A percentile compares a stretch with the other conserved stretches of the same genome.
These are phyloP conservation scores for Polygonum maritimum DNA, from an alignment of 148 eudicot species.

Conservation along the genomic window DNA sequence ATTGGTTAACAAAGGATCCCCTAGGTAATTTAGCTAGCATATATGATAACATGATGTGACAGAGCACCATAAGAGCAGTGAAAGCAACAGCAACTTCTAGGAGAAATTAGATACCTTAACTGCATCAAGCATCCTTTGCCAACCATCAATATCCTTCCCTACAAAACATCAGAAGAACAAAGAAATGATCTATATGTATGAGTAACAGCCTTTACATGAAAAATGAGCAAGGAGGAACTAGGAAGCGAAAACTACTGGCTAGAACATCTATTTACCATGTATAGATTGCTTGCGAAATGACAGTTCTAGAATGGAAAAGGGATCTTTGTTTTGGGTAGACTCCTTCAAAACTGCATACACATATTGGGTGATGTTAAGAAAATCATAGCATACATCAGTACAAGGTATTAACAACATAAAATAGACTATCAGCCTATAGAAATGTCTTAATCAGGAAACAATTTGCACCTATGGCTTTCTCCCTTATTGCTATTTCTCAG, in stretches of 20 bases:
- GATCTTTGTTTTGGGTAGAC: slow-evolving; percentile 34
- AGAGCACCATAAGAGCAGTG: background rate
- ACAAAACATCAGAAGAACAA: slow-evolving; percentile 9
- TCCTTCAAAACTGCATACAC: slow-evolving; percentile 33
- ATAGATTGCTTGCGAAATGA: slow-evolving; percentile 16
- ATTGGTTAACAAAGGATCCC: background rate
- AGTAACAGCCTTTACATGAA: background rate
- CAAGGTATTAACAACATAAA: background rate
- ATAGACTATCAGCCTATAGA: background rate
- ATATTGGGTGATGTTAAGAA: background rate
- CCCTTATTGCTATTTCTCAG: background rate
- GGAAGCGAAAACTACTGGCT: background rate
- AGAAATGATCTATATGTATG: background rate
- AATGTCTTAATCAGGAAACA: background rate
- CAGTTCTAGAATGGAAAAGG: slow-evolving; percentile 28
- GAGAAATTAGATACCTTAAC: slow-evolving; percentile 28
- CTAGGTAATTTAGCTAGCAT: background rate
- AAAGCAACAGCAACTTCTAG: background rate
- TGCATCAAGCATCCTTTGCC: slow-evolving; percentile 41
- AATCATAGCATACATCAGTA: background rate
- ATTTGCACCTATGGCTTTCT: background rate
- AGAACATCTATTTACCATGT: slow-evolving; percentile 21
- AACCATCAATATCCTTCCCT: slow-evolving; percentile 22
- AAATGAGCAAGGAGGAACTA: background rate
- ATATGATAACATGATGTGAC: background rate